These are phyloP conservation scores for Talaromyces adpressus DNA, from an alignment of 495 filamentous ascomycete genomes.

Conservation along the genomic window DNA sequence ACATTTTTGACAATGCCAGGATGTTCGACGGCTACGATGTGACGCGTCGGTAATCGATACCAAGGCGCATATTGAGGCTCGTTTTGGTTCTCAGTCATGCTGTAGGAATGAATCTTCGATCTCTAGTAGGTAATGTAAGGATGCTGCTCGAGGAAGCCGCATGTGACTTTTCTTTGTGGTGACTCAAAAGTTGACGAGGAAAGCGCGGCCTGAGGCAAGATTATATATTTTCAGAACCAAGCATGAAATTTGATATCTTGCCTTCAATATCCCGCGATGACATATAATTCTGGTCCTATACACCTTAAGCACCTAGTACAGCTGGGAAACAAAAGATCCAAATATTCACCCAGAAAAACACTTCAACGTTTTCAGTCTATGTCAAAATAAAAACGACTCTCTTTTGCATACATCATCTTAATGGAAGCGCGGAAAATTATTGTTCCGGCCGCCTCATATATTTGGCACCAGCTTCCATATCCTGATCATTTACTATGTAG, in stretches of 20 bases:
- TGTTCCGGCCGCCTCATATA: neutral
- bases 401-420: neutral
- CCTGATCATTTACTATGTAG: too few species aligned
- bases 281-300: too few species aligned
- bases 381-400: neutral
- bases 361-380: neutral
- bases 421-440: neutral
- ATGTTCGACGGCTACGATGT: slow-evolving; percentile 77
- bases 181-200: neutral
- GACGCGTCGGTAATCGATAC: slow-evolving; percentile 52
- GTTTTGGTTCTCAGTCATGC: neutral
- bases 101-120: neutral
- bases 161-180: neutral
- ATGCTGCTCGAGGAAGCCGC: neutral
- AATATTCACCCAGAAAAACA: neutral
- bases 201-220: too few species aligned
- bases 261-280: too few species aligned
- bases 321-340: neutral
- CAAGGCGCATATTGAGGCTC: slow-evolving; percentile 35
- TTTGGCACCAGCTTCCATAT: too few species aligned
- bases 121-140: neutral
- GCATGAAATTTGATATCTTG: too few species aligned
- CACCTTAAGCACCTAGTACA: too few species aligned
- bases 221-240: too few species aligned
- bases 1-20: slow-evolving; percentile 77